A percentile compares a stretch with the other conserved stretches of the same genome.
Conservation (phyloP, 2,329 filamentous ascomycete genomes). For the Cladosporium austrohemisphaericum region DNA sequence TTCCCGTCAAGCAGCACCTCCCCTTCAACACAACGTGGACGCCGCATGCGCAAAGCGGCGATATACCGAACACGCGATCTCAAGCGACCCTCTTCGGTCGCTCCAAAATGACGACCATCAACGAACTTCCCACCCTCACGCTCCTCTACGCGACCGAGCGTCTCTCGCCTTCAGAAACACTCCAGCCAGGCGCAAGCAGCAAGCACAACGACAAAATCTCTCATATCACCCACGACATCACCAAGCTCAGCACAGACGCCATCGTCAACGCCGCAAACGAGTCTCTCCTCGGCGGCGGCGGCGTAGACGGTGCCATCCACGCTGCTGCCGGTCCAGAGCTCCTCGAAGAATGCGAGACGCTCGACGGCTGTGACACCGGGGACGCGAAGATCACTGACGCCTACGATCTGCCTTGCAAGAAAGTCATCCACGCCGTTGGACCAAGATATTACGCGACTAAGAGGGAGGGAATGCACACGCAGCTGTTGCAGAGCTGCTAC, state of each 20-base stretch:
- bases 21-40: no score
- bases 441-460: constrained; percentile 62
- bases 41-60: no score
- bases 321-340: constrained; percentile 69
- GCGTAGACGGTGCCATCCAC: constrained; percentile 76
- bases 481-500: constrained; percentile 63
- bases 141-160: constrained; percentile 61
- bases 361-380: constrained; percentile 73
- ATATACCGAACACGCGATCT: no score
- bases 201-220: constrained; percentile 67
- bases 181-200: constrained; percentile 39
- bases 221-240: constrained; percentile 75
- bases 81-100: background rate
- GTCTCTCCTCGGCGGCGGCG: constrained; percentile 77
- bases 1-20: no score
- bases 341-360: constrained; percentile 63
- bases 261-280: constrained; percentile 93
- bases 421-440: constrained; percentile 87
- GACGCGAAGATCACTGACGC: constrained; percentile 77
- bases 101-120: constrained; percentile 27
- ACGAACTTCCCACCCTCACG: constrained; percentile 60
- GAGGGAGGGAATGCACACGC: constrained; percentile 36
- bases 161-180: constrained; percentile 35
- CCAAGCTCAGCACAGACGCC: constrained; percentile 68
- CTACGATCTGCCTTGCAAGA: constrained; percentile 69